phyloP scores from a whole-genome alignment of 2,329 filamentous ascomycete genomes.

The Gliomastix tumulicola region DNA sequence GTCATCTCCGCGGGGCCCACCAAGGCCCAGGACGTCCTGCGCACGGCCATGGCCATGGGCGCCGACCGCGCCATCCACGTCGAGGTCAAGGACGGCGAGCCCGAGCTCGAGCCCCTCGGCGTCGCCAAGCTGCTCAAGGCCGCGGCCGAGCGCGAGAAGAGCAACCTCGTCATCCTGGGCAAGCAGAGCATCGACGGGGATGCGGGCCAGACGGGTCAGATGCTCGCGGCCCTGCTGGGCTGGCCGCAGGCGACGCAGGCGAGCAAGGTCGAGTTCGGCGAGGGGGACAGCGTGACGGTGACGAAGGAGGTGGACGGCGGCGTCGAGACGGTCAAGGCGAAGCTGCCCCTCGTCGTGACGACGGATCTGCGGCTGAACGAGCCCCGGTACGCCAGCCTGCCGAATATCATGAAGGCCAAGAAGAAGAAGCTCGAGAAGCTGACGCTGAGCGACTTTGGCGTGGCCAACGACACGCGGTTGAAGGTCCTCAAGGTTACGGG shows the following conservation, averaged over 20 bases:
- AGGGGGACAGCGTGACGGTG: conserved; percentile 65
- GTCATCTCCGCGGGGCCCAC: conserved; percentile 81
- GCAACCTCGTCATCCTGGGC: conserved; percentile 87
- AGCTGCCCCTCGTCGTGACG: conserved; percentile 88
- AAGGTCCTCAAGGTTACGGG: conserved; percentile 86
- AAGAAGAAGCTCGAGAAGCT: conserved; percentile 98
- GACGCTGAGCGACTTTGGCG: conserved; percentile 72
- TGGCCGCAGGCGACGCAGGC: conserved; percentile 97
- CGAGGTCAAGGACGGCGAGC: conserved; percentile 65
- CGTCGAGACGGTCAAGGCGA: conserved; percentile 78
- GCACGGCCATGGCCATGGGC: conserved; percentile 98
- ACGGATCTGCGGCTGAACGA: conserved; percentile 93
- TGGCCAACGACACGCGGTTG: conserved; percentile 68
- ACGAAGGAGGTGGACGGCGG: conserved; percentile 93
- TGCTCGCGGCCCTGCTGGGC: conserved; percentile 85
- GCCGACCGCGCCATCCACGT: conserved; percentile 89
- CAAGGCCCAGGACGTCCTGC: conserved; percentile 81
- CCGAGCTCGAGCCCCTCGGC: conserved; percentile 81
- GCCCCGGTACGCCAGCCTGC: conserved; percentile 89
- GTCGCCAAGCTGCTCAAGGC: conserved; percentile 84
- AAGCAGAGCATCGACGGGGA: conserved; percentile 99
- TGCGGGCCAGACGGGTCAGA: conserved; percentile 91
- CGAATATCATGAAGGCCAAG: conserved; percentile 99
- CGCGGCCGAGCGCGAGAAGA: conserved; percentile 75
- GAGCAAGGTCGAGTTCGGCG: conserved; percentile 70